A percentile compares a stretch with the other conserved stretches of the same genome.
phyloP scores from a whole-genome alignment of 352 stramenopile species.

The Globisporangium recalcitrans region DNA sequence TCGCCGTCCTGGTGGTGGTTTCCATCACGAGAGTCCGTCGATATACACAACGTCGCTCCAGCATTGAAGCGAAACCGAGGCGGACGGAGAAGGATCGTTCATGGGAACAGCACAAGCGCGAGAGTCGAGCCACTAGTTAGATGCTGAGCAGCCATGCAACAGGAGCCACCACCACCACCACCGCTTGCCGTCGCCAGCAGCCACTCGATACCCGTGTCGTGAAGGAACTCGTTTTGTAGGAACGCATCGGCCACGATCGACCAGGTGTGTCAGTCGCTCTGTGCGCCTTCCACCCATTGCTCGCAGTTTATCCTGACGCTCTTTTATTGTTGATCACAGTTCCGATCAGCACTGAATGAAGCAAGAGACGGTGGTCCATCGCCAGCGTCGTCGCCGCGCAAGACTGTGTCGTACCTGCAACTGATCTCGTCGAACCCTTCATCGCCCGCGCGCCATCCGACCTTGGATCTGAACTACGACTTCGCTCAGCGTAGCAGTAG shows the following conservation, averaged over 20 bases:
- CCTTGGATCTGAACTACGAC: background rate
- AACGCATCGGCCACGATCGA: constrained; percentile 22
- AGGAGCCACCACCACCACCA: background rate
- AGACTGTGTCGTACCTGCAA: constrained; percentile 22
- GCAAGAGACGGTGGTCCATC: background rate
- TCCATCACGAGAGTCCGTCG: background rate
- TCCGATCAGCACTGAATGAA: constrained; percentile 17
- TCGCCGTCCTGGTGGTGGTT: no score
- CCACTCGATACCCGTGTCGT: constrained; percentile 13
- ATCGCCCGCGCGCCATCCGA: constrained; percentile 8
- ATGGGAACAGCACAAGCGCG: background rate
- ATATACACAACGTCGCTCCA: no score
- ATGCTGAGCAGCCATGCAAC: background rate
- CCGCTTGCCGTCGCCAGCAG: background rate
- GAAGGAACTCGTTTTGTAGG: constrained; percentile 34
- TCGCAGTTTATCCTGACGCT: background rate
- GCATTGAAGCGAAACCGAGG: background rate
- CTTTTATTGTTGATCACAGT: background rate
- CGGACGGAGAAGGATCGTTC: background rate
- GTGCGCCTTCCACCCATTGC: background rate
- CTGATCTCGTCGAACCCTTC: constrained; percentile 9
- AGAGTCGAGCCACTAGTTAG: no score
- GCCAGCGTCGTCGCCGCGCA: constrained; percentile 22
- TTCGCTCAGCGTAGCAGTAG: background rate
- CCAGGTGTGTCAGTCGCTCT: constrained; percentile 18